phyloP scores from a whole-genome alignment of 805 yeast genomes.

The Wickerhamiella siamensis region DNA sequence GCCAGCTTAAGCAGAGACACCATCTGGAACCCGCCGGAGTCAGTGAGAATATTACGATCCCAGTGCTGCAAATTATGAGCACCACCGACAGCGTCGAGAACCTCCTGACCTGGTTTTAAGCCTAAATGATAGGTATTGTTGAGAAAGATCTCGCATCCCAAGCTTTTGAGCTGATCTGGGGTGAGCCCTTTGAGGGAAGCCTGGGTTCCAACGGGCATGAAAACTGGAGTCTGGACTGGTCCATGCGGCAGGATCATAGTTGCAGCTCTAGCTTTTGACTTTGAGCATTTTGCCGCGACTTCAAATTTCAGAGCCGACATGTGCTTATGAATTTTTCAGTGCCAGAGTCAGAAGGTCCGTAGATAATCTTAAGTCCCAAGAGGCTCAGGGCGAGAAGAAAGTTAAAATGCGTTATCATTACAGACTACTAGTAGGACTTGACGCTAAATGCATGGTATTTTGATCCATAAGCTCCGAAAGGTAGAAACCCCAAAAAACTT shows the following conservation, averaged over 20 bases:
- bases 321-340: too few species aligned
- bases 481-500: too few species aligned
- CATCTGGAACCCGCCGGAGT: conserved; percentile 35
- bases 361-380: too few species aligned
- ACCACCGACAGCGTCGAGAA: conserved; percentile 30
- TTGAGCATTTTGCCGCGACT: conserved; percentile 29
- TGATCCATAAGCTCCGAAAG: too few species aligned
- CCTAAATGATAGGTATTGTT: conserved; percentile 34
- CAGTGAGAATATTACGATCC: conserved; percentile 31
- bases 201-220: conserved; percentile 36
- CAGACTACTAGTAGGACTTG: too few species aligned
- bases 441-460: too few species aligned
- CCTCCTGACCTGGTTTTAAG: conserved; percentile 31
- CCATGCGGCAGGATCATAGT: conserved; percentile 31
- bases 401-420: too few species aligned
- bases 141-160: conserved; percentile 31
- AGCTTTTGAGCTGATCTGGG: conserved; percentile 27
- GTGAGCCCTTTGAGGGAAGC: conserved; percentile 33
- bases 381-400: too few species aligned
- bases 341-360: too few species aligned
- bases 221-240: conserved; percentile 30
- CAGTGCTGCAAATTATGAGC: conserved; percentile 31
- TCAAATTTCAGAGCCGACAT: conserved; percentile 27
- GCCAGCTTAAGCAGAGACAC: conserved; percentile 32
- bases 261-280: conserved; percentile 32